Conservation (phyloP, 345 rosid genomes). For the Psidium guajava region DNA sequence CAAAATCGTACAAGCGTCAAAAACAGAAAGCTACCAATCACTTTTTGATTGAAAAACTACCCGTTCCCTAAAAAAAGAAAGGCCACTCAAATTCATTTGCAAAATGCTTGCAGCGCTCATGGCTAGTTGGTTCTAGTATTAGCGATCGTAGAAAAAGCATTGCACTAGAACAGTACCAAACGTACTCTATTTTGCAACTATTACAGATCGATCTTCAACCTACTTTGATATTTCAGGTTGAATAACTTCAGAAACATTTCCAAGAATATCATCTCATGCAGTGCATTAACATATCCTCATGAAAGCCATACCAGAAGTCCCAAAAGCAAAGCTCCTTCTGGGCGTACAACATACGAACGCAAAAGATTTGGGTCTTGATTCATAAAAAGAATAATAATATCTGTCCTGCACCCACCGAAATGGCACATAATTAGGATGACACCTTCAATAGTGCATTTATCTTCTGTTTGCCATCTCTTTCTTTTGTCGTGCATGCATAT, state of each 20-base stretch:
- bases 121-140: not conserved
- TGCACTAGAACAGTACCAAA: not conserved
- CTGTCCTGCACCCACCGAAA: slow-evolving; percentile 82
- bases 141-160: not conserved
- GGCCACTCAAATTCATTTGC: not conserved
- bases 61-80: not conserved
- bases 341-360: slow-evolving; percentile 59
- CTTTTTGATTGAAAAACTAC: not conserved
- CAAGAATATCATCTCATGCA: not conserved
- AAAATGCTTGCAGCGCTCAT: not conserved
- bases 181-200: not conserved
- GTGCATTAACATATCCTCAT: not conserved
- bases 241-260: not conserved
- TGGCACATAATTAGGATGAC: slow-evolving; percentile 9
- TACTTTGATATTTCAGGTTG: not conserved
- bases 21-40: not conserved
- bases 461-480: not conserved
- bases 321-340: slow-evolving; percentile 65
- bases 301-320: slow-evolving; percentile 72
- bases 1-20: not conserved
- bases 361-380: slow-evolving; percentile 65
- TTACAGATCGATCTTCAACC: not conserved
- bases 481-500: not conserved
- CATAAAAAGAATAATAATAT: slow-evolving; percentile 75
- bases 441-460: not conserved